Evolutionary conservation across 1,139 yeast genomes (phyloP).

Genomic region (Citeromyces hawaiiensis): DNA sequence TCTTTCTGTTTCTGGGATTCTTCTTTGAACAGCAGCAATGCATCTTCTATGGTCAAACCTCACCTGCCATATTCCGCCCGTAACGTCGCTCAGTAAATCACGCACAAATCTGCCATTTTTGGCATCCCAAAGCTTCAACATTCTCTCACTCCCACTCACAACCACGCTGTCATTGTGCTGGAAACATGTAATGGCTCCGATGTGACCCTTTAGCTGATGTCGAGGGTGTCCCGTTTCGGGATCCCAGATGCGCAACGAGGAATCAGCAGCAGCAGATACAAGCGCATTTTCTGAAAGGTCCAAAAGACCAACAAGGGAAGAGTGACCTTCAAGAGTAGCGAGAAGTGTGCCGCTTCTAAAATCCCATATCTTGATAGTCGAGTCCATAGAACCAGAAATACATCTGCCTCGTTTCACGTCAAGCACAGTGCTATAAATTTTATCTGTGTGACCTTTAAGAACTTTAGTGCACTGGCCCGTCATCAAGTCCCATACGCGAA

Average conservation of each 20-base stretch:
- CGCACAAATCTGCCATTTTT: constrained; percentile 65
- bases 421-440: constrained; percentile 77
- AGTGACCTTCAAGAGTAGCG: constrained; percentile 68
- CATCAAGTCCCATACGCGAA: constrained; percentile 83
- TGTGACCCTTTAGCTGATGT: constrained; percentile 71
- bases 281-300: constrained; percentile 65
- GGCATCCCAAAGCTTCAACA: constrained; percentile 75
- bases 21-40: constrained; percentile 83
- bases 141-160: constrained; percentile 80
- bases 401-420: constrained; percentile 69
- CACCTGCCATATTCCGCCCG: constrained; percentile 92
- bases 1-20: constrained; percentile 34
- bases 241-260: constrained; percentile 86
- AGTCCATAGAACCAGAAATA: constrained; percentile 87
- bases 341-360: constrained; percentile 59
- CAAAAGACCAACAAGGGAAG: constrained; percentile 77
- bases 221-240: constrained; percentile 61
- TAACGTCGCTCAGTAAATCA: constrained; percentile 60
- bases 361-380: constrained; percentile 85
- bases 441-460: constrained; percentile 72
- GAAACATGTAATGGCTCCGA: constrained; percentile 85
- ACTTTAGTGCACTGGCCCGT: constrained; percentile 64
- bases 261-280: constrained; percentile 96
- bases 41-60: constrained; percentile 74
- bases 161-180: constrained; percentile 79